Evolutionary conservation across 1,139 yeast species (phyloP), one percentile per base, ranked within the genome.

Genomic region (Candida labiduridarum): DNA sequence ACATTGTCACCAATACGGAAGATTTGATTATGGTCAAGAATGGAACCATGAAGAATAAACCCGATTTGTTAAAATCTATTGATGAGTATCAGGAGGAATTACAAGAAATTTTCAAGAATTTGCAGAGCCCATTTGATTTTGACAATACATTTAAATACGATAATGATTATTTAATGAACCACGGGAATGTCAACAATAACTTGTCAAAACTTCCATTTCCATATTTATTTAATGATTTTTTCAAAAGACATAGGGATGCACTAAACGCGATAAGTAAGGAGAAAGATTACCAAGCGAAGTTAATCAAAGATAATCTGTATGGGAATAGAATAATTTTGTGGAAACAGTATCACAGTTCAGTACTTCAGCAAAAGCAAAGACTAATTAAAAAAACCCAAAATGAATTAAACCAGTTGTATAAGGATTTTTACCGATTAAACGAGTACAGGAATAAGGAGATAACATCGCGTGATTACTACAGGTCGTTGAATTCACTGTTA

Each of bases 41-140:
- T 25, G 63, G 63, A 12, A 41, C 54, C n/a, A 49, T 57, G 18
- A 50, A 52, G 31, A 48, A 55, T 34, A 58, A 59, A 39, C 57
- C 58, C 4, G 64, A 64, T 39, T 54, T 67, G 3, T 51, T 66
- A 12, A 60, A 53, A 45, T 54, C 60, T 2, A 56, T 63, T 25
- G 63, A 60, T 29, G 72, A 69, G 45, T 68, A 67, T 49, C 72
- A 71, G 48, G 62, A 59, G 5, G 74, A 70, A 52, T 58, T 72
- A 19, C 46, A 49, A 12, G 68, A 64, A 30, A 56, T 74, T 9
- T 58, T 69, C 39, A 56, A 61, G 19, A 67, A 67, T 45, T 51
- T 72, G 7, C 71, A 65, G 49, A 66, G 71, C 53, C 80, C 80
- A 1, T 60, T 71, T 38, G 66, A 61, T 14, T 60, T 71, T 47